Evolutionary conservation across 2,329 filamentous ascomycete genomes (phyloP), one percentile per base, ranked within the genome.

Genomic region (Xylaria sp.): DNA sequence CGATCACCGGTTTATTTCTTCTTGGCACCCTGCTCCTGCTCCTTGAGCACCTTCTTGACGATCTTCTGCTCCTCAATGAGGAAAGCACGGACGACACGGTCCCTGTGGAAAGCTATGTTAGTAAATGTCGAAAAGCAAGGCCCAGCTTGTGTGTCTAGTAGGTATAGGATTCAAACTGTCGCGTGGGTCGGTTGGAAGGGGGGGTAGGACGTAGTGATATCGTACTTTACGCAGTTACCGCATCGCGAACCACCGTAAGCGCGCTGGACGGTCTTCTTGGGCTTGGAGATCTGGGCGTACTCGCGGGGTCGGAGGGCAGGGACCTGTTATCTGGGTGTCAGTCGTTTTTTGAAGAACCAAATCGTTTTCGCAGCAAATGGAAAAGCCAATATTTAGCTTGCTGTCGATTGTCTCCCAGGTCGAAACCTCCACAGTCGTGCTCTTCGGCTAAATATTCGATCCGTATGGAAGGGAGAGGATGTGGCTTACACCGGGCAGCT

Each of bases 11-110:
- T 83, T 85, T 90, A 86, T 82, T 86, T 86, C 83, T 85, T 86
- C 79, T 83, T 86, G 73, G 82, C 78, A 74, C 80, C 76, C 75
- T 79, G 89, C 84, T 91, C 89, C 83, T 96, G 91, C 86, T 97
- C 93, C 90, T 97, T 97, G 78, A 97, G 87, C 74, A 99, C 94
- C 91, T 99, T 99, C 92, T 99, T 99, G 81, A 99, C 94, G 74
- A 99, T 97, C 91, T 99, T 99, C 86, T 99, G 94, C 88, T 99
- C 94, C 85, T 99, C 95, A 70, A 99, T 97, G 79, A 99, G 83
- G 89, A 99, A 99, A 68, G 94, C 94, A 73, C 94, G 91, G 72
- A 97, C 91, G 72, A 99, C 91, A 73, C 94, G 90, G 84, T 99
- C 94, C 80, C 62, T 64, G 35, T 55, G 34, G 5, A n/a, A 34